Conservation (phyloP, 495 filamentous ascomycete genomes). For the Daldinia grandis region DNA sequence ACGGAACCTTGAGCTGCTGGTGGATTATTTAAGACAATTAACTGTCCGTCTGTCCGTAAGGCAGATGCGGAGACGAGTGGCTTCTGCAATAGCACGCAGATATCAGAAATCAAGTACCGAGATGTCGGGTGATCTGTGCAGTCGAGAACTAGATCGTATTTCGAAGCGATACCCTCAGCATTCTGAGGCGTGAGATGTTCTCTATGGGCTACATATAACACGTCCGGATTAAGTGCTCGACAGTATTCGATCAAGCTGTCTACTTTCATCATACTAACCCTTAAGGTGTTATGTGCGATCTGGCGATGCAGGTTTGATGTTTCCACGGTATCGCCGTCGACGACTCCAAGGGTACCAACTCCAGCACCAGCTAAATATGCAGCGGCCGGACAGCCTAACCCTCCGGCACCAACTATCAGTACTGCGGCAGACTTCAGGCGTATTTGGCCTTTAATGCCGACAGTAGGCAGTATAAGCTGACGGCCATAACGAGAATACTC, state of each 20-base stretch:
- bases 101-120: conserved; percentile 91
- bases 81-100: conserved; percentile 79
- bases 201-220: conserved; percentile 67
- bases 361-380: conserved; percentile 90
- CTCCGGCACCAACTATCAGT: conserved; percentile 90
- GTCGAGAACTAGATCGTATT: conserved; percentile 88
- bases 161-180: conserved; percentile 67
- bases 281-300: conserved; percentile 75
- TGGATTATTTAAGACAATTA: conserved; percentile 82
- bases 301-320: conserved; percentile 93
- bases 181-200: conserved; percentile 69
- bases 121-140: conserved; percentile 93
- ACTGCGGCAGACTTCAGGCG: conserved; percentile 73
- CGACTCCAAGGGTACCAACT: conserved; percentile 80
- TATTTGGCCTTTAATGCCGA: conserved; percentile 86
- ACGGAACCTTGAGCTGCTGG: conserved; percentile 54
- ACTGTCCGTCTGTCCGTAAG: conserved; percentile 84
- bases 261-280: conserved; percentile 82
- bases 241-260: conserved; percentile 77
- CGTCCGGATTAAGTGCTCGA: conserved; percentile 70
- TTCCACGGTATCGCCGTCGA: conserved; percentile 90
- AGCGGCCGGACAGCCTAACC: conserved; percentile 90
- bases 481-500: conserved; percentile 89
- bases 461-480: conserved; percentile 88
- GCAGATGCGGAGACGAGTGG: conserved; percentile 90